These are phyloP conservation scores for Sugiyamaella mastotermitis DNA, from an alignment of 805 yeast genomes.

Conservation along the genomic window DNA sequence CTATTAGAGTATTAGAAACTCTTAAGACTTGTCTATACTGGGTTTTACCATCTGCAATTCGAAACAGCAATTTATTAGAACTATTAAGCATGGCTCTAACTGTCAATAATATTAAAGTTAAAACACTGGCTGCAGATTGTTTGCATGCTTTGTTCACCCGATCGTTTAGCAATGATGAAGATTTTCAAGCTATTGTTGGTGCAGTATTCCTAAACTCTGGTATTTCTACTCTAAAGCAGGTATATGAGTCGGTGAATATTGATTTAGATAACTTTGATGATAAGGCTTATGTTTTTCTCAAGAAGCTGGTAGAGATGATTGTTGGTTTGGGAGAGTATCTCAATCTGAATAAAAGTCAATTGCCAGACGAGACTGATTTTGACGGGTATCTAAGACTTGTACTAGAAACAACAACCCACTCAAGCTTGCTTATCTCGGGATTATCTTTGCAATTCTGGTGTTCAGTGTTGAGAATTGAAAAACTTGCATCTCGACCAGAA, in stretches of 20 bases:
- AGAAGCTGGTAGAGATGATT: conserved; percentile 89
- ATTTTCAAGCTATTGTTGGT: conserved; percentile 74
- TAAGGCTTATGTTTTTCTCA: conserved; percentile 68
- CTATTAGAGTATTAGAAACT: conserved; percentile 67
- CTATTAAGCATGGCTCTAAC: conserved; percentile 53
- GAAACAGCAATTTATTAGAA: conserved; percentile 57
- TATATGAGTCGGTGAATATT: conserved; percentile 49
- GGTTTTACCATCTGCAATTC: conserved; percentile 74
- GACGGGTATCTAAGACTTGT: conserved; percentile 67
- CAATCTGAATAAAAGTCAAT: conserved; percentile 39
- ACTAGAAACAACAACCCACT: conserved; percentile 72
- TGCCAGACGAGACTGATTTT: conserved; percentile 53
- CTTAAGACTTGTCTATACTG: conserved; percentile 88
- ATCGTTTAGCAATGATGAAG: conserved; percentile 55
- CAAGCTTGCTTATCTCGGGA: conserved; percentile 85
- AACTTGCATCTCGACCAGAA: conserved; percentile 34
- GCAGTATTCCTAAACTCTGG: conserved; percentile 70
- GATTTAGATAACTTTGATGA: conserved; percentile 69
- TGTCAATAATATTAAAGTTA: conserved; percentile 51
- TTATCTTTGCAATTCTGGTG: conserved; percentile 94
- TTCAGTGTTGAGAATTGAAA: conserved; percentile 75
- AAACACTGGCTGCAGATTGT: conserved; percentile 84
- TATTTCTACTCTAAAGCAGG: conserved; percentile 58
- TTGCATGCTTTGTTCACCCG: conserved; percentile 84
- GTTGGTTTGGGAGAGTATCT: conserved; percentile 80